These are phyloP conservation scores for Alternaria postmessia DNA, from an alignment of 2,329 filamentous ascomycete species.

Conservation along the genomic window DNA sequence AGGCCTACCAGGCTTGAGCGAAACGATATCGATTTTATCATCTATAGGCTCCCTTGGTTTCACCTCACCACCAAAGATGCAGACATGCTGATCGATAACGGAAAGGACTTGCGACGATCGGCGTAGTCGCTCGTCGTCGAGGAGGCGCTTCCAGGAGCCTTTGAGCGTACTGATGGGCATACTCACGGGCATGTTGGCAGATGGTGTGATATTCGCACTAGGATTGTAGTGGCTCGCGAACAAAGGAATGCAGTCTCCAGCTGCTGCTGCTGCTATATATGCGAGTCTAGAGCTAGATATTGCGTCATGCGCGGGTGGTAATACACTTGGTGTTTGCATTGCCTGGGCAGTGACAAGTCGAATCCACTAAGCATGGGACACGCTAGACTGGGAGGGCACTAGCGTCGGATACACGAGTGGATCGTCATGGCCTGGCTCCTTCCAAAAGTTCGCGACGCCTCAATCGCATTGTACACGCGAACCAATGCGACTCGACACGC, in stretches of 20 bases:
- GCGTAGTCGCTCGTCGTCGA: slow-evolving; percentile 58
- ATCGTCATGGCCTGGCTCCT: slow-evolving; percentile 9
- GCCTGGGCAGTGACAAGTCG: neutral
- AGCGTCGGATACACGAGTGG: neutral
- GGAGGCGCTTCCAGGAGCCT: slow-evolving; percentile 50
- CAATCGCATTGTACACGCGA: neutral
- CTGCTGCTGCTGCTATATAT: neutral
- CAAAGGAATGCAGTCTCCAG: too few species aligned
- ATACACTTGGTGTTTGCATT: slow-evolving; percentile 5
- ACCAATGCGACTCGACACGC: slow-evolving; percentile 15
- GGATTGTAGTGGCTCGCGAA: too few species aligned
- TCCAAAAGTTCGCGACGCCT: slow-evolving; percentile 17
- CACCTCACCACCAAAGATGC: slow-evolving; percentile 81
- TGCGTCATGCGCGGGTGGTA: slow-evolving; percentile 7
- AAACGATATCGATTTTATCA: slow-evolving; percentile 74
- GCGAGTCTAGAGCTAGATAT: neutral
- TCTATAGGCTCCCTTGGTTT: slow-evolving; percentile 72
- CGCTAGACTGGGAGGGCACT: neutral
- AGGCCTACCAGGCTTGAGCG: slow-evolving; percentile 51
- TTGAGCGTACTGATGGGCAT: slow-evolving; percentile 38
- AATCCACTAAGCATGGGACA: neutral
- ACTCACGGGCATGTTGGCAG: slow-evolving; percentile 32
- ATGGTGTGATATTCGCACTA: neutral
- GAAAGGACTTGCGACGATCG: slow-evolving; percentile 79
- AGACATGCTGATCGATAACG: slow-evolving; percentile 65